Evolutionary conservation across 371 early-diverging fungal genomes (phyloP), one percentile per base, ranked within the genome.

Genomic region (Rhizopus delemar): DNA sequence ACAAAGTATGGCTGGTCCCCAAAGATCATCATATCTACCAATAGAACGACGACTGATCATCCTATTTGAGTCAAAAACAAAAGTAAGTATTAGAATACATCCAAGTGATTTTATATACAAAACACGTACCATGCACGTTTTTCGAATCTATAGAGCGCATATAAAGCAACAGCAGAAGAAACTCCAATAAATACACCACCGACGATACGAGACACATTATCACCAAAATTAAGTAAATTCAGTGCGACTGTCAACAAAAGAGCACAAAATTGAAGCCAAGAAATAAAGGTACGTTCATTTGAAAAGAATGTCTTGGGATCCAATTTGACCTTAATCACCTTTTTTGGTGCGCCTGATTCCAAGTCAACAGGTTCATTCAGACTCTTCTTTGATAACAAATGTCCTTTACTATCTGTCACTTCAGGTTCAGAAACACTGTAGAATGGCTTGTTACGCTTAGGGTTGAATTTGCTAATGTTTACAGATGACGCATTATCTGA

Each of bases 221-320:
- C 91, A 51, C 93, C 92, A 87, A 93, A 94, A 77, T 95, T 95
- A n/a, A 95, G 73, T 55, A 95, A 68, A 12, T 89, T 93, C 35
- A 95, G 67, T 4, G 92, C 86, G 2, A 95, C 77, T 4, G 88
- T 90, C 5, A 90, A 83, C n/a, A 94, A 71, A 41, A 91, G 69
- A 13, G 90, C 86, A 33, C 89, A 81, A 69, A 92, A 92, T 73
- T 92, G 87, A 39, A 92, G 74, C 92, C 92, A 92, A 15, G 95
- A 89, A 53, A 99, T 81, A 77, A 99, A 99, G 1, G 99, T 99
- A 59, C 99, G 87, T 77, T 99, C 99, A 73, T 99, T 99, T 43
- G 99, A 99, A 84, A 99, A 99, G 78, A 92, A 99, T 22, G 96
- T 97, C 77, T 99, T 99, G 51, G 99, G 99, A 62, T 99, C 99